These are phyloP conservation scores for Lepidium africanum DNA, from an alignment of 345 rosid genomes.

Conservation along the genomic window DNA sequence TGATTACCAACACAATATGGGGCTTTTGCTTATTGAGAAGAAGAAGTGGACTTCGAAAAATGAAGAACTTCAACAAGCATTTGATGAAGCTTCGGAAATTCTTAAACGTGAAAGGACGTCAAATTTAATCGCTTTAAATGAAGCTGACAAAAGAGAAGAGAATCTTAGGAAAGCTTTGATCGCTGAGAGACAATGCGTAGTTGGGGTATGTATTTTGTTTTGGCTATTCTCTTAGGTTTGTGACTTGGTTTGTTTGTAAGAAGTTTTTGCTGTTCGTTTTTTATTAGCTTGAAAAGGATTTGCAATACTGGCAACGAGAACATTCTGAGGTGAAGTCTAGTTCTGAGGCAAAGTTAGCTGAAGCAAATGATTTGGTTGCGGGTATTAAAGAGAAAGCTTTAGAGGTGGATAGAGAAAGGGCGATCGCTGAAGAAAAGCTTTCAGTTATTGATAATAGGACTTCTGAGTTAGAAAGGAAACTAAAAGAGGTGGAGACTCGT, in stretches of 20 bases:
- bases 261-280: not conserved
- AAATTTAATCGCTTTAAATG: constrained; percentile 51
- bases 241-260: not conserved
- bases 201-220: constrained; percentile 43
- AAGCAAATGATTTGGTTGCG: constrained; percentile 52
- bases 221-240: not conserved
- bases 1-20: constrained; percentile 90
- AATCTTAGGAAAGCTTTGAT: constrained; percentile 54
- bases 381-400: constrained; percentile 49
- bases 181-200: constrained; percentile 51
- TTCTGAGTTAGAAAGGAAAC: constrained; percentile 57
- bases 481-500: constrained; percentile 63
- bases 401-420: constrained; percentile 52
- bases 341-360: constrained; percentile 57
- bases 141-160: constrained; percentile 63
- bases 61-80: constrained; percentile 46
- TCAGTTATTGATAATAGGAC: constrained; percentile 51
- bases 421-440: constrained; percentile 56
- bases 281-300: constrained; percentile 73
- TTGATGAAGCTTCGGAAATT: constrained; percentile 59
- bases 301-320: constrained; percentile 45
- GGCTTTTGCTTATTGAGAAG: constrained; percentile 82
- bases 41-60: constrained; percentile 48
- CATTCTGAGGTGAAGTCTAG: constrained; percentile 40
- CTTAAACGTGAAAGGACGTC: constrained; percentile 65